Conservation (phyloP, 257 asterid species). For the Solanum pimpinellifolium region DNA sequence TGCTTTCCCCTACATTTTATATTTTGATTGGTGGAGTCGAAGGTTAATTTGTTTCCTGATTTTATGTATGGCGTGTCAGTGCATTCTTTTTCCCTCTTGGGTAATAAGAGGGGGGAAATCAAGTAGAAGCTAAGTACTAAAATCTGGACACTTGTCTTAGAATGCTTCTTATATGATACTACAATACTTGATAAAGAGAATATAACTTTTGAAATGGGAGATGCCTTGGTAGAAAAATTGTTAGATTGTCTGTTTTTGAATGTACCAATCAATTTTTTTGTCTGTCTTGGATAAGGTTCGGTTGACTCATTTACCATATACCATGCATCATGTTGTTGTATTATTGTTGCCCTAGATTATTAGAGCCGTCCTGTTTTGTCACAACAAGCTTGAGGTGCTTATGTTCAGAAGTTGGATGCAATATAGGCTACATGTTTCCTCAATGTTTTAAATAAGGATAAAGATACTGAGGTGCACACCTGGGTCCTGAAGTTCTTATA, state of each 20-base stretch:
- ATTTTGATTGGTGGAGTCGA: neutral
- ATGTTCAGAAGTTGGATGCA: neutral
- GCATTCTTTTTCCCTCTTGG: neutral
- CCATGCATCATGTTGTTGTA: neutral
- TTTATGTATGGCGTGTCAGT: neutral
- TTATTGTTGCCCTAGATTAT: neutral
- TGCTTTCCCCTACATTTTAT: neutral
- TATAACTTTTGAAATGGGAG: neutral
- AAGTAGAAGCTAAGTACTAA: neutral
- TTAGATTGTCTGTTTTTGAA: neutral
- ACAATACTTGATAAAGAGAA: neutral
- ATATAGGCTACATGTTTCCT: neutral
- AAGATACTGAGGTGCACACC: neutral
- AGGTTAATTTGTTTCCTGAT: neutral
- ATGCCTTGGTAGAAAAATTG: neutral
- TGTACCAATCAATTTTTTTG: neutral
- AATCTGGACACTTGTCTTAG: neutral
- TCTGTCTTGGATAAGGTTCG: neutral
- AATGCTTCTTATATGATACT: neutral
- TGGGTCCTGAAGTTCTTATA: neutral
- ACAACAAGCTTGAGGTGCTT: neutral
- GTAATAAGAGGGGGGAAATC: neutral
- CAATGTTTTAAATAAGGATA: neutral
- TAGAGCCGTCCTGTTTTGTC: neutral
- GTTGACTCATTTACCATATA: neutral